phyloP scores from a whole-genome alignment of 306 rosid species.

The Fagus sylvatica region DNA sequence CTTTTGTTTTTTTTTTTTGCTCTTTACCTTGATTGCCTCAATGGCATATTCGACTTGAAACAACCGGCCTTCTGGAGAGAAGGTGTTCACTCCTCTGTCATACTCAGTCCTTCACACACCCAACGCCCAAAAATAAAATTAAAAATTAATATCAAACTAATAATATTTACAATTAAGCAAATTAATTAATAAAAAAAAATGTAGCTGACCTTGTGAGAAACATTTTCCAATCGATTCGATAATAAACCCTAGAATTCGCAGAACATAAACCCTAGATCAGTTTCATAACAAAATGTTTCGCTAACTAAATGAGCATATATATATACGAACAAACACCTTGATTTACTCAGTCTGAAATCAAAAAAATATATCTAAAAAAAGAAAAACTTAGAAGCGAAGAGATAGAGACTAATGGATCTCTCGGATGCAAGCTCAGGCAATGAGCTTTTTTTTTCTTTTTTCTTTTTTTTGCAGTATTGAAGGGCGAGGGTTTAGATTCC shows the following conservation, averaged over 20 bases:
- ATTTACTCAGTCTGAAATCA: background rate
- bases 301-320: background rate
- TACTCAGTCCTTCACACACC: conserved; percentile 75
- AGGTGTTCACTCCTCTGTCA: conserved; percentile 97
- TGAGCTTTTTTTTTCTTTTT: background rate
- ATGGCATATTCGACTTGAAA: conserved; percentile 99
- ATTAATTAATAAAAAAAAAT: conserved; percentile 4
- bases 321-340: background rate
- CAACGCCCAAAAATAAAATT: conserved; percentile 1
- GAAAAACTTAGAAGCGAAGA: background rate
- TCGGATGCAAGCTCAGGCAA: background rate
- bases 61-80: conserved; percentile 94
- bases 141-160: background rate
- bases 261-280: conserved; percentile 4
- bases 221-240: conserved; percentile 44
- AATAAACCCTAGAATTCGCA: conserved; percentile 1
- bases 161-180: background rate
- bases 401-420: background rate
- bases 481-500: no score
- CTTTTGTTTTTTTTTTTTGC: no score
- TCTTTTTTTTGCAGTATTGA: background rate
- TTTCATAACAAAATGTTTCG: background rate
- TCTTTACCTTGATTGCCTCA: conserved; percentile 84
- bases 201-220: conserved; percentile 80
- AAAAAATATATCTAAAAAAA: background rate